phyloP scores from a whole-genome alignment of 805 yeast species.

The Monosporozyma yasuniensis region DNA sequence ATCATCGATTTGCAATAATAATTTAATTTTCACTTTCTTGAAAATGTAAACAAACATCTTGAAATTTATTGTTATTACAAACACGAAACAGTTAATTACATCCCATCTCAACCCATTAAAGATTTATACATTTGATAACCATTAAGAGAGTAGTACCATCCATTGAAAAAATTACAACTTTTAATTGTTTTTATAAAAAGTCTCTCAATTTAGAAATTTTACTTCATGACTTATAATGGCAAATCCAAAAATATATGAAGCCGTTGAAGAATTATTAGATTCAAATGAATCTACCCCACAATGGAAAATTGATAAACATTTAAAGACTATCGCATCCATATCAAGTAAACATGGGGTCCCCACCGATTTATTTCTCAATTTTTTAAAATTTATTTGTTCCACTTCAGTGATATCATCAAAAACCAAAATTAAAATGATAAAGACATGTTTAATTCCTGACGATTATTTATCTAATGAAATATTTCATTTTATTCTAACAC shows the following conservation, averaged over 20 bases:
- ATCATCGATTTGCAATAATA: background rate
- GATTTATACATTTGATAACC: too few species aligned
- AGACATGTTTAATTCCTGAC: conserved; percentile 25
- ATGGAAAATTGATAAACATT: conserved; percentile 6
- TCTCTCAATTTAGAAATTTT: too few species aligned
- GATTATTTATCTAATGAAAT: conserved; percentile 19
- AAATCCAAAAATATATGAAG: conserved; percentile 2
- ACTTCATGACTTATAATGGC: background rate
- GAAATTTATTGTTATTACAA: background rate
- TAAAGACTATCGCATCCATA: conserved; percentile 9
- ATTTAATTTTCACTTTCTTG: background rate
- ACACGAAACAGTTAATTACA: background rate
- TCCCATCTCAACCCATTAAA: background rate
- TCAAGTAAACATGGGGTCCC: conserved; percentile 15
- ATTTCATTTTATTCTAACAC: conserved; percentile 22
- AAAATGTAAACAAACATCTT: conserved; percentile 3
- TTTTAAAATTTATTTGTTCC: conserved; percentile 16
- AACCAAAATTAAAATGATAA: conserved; percentile 20
- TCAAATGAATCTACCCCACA: conserved; percentile 3
- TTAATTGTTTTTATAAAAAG: background rate
- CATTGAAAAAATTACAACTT: too few species aligned
- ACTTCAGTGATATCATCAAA: conserved; percentile 10
- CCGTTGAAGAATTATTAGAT: conserved; percentile 2
- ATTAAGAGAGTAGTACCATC: too few species aligned
- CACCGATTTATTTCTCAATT: conserved; percentile 7